These are phyloP conservation scores for Rubroboletus pulcherrimus DNA, from an alignment of 768 basidiomycete species.

Conservation along the genomic window DNA sequence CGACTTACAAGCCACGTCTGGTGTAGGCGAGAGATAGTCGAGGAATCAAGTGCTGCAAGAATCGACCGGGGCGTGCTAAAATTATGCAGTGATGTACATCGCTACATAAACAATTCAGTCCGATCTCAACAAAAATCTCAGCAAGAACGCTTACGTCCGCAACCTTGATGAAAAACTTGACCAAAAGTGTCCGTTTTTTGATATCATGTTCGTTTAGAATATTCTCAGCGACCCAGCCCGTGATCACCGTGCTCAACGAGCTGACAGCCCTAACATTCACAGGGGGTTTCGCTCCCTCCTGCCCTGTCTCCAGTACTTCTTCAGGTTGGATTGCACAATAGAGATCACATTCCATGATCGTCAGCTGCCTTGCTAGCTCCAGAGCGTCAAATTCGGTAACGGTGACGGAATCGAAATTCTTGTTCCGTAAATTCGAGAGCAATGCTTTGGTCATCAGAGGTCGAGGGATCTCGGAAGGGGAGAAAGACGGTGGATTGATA, in stretches of 20 bases:
- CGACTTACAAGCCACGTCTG: slow-evolving; percentile 91
- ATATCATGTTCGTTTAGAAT: slow-evolving; percentile 88
- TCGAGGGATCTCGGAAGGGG: slow-evolving; percentile 71
- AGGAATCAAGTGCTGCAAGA: slow-evolving; percentile 91
- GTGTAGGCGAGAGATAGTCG: slow-evolving; percentile 85
- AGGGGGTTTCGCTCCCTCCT: slow-evolving; percentile 60
- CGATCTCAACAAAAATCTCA: slow-evolving; percentile 4
- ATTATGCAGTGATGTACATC: slow-evolving; percentile 79
- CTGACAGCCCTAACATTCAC: slow-evolving; percentile 80
- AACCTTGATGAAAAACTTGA: slow-evolving; percentile 94
- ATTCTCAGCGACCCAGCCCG: slow-evolving; percentile 94
- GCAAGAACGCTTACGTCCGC: slow-evolving; percentile 63
- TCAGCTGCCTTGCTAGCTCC: slow-evolving; percentile 91
- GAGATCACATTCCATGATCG: slow-evolving; percentile 86
- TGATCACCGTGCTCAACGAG: slow-evolving; percentile 86
- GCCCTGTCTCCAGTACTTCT: slow-evolving; percentile 82
- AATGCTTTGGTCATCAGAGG: slow-evolving; percentile 83
- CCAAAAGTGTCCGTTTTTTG: slow-evolving; percentile 71
- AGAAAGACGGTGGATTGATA: slow-evolving; percentile 54
- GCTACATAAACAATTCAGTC: slow-evolving; percentile 43
- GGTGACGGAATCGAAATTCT: slow-evolving; percentile 55
- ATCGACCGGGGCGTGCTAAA: slow-evolving; percentile 92
- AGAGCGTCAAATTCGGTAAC: slow-evolving; percentile 91
- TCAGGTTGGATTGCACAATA: slow-evolving; percentile 85
- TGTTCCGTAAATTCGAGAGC: slow-evolving; percentile 61